A percentile compares a stretch with the other conserved stretches of the same genome.
Conservation (phyloP, 176 grass and related monocot species). For the Ensete ventricosum region DNA sequence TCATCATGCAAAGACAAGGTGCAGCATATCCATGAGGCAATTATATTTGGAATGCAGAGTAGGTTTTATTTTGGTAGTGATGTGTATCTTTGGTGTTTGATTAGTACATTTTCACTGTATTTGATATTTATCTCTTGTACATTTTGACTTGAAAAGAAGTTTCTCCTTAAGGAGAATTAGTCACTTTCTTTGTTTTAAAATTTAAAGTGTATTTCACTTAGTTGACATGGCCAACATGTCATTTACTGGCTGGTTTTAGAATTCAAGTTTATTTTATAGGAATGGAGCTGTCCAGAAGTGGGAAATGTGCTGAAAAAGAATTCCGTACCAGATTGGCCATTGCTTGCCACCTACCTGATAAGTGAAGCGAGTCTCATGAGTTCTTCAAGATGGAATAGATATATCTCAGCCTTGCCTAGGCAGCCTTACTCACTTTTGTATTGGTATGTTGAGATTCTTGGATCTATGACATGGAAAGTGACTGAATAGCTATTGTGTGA, state of each 20-base stretch:
- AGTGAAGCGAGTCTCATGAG: slow-evolving; percentile 73
- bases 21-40: too few species aligned
- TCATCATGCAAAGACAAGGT: too few species aligned
- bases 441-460: slow-evolving; percentile 42
- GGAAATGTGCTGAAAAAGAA: slow-evolving; percentile 63
- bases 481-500: background rate
- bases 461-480: background rate
- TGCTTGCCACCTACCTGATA: slow-evolving; percentile 87
- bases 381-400: slow-evolving; percentile 75
- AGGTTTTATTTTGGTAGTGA: too few species aligned
- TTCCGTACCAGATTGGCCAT: slow-evolving; percentile 88
- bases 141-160: background rate
- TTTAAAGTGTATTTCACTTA: background rate
- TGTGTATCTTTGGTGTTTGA: too few species aligned
- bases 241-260: background rate
- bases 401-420: slow-evolving; percentile 81
- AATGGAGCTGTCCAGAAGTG: slow-evolving; percentile 58
- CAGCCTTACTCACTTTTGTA: slow-evolving; percentile 96
- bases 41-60: too few species aligned
- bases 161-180: background rate
- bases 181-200: background rate
- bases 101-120: too few species aligned
- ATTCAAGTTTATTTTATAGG: slow-evolving; percentile 34
- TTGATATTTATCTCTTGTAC: background rate
- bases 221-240: background rate